Percentiles rank a stretch among this genome's conserved stretches.
phyloP scores from a whole-genome alignment of 2,329 filamentous ascomycete species.

The Trichoderma endophyticum region DNA sequence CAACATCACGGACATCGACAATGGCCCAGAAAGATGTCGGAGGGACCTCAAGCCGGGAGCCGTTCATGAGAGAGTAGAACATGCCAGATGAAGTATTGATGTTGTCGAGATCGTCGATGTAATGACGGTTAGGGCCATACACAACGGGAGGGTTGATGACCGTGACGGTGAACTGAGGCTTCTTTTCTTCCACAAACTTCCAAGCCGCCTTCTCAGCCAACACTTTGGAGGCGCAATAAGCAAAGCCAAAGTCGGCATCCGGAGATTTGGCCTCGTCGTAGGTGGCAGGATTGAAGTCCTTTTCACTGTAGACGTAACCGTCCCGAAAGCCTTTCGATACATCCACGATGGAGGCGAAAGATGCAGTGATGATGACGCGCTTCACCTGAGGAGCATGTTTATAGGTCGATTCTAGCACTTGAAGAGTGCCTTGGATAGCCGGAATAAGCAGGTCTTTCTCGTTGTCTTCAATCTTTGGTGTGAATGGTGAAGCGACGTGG shows the following conservation, averaged over 20 bases:
- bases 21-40: conserved; percentile 22
- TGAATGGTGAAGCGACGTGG: conserved; percentile 2
- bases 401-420: not conserved
- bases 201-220: conserved; percentile 30
- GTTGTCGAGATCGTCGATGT: conserved; percentile 18
- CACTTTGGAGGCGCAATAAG: conserved; percentile 24
- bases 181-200: conserved; percentile 28
- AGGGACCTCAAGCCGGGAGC: conserved; percentile 27
- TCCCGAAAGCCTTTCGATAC: not conserved
- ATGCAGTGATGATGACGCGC: conserved; percentile 45
- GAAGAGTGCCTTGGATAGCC: conserved; percentile 4
- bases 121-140: conserved; percentile 26
- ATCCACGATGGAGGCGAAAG: conserved; percentile 43
- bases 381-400: conserved; percentile 29
- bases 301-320: conserved; percentile 37
- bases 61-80: conserved; percentile 31
- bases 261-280: conserved; percentile 30
- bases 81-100: conserved; percentile 28
- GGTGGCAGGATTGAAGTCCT: conserved; percentile 42
- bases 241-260: not conserved
- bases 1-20: conserved; percentile 31
- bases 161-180: conserved; percentile 26
- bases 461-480: not conserved
- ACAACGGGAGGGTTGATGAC: conserved; percentile 29
- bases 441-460: conserved; percentile 12